Conservation (phyloP, 257 asterid species). For the Solanum tarapatanum region DNA sequence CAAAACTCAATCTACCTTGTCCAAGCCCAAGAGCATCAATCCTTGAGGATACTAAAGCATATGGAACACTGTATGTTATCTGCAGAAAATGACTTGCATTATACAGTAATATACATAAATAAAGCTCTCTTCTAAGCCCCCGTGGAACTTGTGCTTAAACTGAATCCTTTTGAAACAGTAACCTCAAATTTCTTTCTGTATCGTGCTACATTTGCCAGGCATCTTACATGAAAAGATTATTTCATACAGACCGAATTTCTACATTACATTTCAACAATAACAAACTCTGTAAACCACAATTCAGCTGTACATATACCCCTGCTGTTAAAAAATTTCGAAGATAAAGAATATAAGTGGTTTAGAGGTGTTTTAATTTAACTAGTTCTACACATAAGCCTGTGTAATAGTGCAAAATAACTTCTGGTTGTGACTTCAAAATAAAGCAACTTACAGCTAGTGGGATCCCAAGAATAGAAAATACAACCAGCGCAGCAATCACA, state of each 20-base stretch:
- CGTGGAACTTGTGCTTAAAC: not conserved
- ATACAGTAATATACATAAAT: not conserved
- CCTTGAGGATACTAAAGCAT: slow-evolving; percentile 71
- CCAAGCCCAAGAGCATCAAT: slow-evolving; percentile 80
- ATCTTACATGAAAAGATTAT: not conserved
- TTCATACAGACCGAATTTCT: not conserved
- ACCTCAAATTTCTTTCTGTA: not conserved
- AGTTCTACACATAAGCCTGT: not conserved
- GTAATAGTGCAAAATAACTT: not conserved
- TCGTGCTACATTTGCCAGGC: not conserved
- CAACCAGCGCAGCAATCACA: slow-evolving; percentile 55
- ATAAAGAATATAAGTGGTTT: not conserved
- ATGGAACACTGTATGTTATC: slow-evolving; percentile 86
- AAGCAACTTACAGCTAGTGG: slow-evolving; percentile 71
- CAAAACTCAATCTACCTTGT: slow-evolving; percentile 51
- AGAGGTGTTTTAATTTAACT: not conserved
- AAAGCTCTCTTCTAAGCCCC: not conserved
- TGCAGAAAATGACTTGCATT: slow-evolving; percentile 21
- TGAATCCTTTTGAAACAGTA: not conserved
- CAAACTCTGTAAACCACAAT: not conserved
- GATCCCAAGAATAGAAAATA: slow-evolving; percentile 68
- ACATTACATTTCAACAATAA: not conserved
- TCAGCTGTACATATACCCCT: not conserved
- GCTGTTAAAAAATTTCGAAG: not conserved
- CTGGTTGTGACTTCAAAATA: not conserved